Percentiles rank a stretch among this genome's conserved stretches.
Conservation (phyloP, 768 basidiomycete species). For the Harrya chromipes region DNA sequence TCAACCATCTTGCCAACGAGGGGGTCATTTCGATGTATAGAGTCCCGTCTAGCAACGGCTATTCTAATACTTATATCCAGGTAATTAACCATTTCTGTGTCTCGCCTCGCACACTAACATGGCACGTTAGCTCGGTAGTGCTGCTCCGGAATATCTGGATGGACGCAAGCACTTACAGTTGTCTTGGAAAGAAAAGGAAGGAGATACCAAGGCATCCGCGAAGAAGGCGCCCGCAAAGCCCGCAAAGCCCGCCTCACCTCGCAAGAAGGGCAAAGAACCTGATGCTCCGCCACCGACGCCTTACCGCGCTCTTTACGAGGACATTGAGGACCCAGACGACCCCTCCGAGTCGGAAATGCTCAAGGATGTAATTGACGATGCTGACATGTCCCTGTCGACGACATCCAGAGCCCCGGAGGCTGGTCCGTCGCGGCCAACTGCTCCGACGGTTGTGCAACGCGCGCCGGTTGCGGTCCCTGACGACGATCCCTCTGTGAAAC, state of each 20-base stretch:
- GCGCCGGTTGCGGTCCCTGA: not conserved
- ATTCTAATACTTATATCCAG: constrained; percentile 50
- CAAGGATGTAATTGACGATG: constrained; percentile 8
- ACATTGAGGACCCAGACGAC: constrained; percentile 27
- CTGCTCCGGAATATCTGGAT: constrained; percentile 21
- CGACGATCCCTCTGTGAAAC: constrained; percentile 10
- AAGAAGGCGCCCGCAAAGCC: constrained; percentile 13
- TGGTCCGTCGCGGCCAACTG: constrained; percentile 7
- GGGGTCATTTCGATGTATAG: constrained; percentile 48
- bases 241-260: not conserved
- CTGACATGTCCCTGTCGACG: not conserved
- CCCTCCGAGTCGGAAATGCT: constrained; percentile 16
- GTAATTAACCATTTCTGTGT: constrained; percentile 27
- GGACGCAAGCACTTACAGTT: constrained; percentile 18
- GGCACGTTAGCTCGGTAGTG: constrained; percentile 13
- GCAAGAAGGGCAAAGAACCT: constrained; percentile 23
- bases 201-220: not conserved
- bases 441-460: not conserved
- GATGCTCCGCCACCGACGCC: not conserved
- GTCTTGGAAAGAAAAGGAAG: constrained; percentile 28
- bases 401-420: constrained; percentile 7
- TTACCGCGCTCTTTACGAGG: constrained; percentile 26
- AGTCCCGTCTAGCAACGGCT: constrained; percentile 48
- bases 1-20: constrained; percentile 52
- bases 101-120: not conserved